Percentiles rank a stretch among this genome's conserved stretches.
Evolutionary conservation across 2,329 filamentous ascomycete species (phyloP).

Genomic region (Epichloe sp.): DNA sequence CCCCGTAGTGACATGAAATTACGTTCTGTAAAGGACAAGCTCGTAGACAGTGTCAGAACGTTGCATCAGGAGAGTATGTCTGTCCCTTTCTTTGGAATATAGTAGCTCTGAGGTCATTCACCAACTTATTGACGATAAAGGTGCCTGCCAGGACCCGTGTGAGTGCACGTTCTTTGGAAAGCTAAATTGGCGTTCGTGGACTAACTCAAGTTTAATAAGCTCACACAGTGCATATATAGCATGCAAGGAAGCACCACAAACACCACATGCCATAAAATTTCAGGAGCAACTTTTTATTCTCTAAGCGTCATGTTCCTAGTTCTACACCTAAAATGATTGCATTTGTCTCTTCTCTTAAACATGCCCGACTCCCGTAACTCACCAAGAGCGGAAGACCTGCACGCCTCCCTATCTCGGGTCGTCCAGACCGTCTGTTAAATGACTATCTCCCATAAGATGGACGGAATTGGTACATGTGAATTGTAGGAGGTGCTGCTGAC

Average conservation of each 20-base stretch:
- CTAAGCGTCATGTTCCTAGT: not conserved
- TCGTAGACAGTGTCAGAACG: too few relatives aligned
- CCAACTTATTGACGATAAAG: too few relatives aligned
- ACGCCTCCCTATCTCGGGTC: conserved; percentile 15
- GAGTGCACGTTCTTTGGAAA: too few relatives aligned
- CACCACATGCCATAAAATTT: not conserved
- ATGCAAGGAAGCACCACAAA: not conserved
- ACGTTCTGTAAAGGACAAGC: not conserved
- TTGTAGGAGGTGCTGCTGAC: not conserved
- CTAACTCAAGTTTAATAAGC: too few relatives aligned
- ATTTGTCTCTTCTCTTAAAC: not conserved
- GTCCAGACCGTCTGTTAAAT: not conserved
- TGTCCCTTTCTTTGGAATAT: too few relatives aligned
- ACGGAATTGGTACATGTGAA: not conserved
- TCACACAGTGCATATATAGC: too few relatives aligned
- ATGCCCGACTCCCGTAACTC: not conserved
- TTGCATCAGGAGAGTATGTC: too few relatives aligned
- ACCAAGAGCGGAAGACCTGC: conserved; percentile 17
- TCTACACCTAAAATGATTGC: not conserved
- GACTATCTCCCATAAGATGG: not conserved
- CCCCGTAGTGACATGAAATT: not conserved
- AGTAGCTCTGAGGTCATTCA: too few relatives aligned
- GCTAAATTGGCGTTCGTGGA: too few relatives aligned
- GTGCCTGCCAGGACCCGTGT: too few relatives aligned
- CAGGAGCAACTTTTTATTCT: not conserved